Percentiles rank a stretch among this genome's conserved stretches.
Evolutionary conservation across 805 yeast species (phyloP).

Genomic region (Sugiyamaella chiloensis): DNA sequence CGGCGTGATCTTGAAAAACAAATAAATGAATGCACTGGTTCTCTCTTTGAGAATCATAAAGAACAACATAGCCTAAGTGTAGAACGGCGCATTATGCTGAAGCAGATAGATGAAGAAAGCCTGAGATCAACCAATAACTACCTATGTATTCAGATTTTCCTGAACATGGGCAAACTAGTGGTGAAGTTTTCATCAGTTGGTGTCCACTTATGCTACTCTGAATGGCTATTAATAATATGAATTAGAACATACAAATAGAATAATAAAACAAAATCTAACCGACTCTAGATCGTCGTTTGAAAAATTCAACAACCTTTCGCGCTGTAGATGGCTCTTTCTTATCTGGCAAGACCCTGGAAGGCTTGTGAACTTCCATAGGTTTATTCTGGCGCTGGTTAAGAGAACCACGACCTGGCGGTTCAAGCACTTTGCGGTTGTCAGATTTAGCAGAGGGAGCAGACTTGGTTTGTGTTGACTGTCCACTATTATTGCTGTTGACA

Average conservation of each 20-base stretch:
- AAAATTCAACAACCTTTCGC: slow-evolving; percentile 35
- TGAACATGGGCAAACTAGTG: no score
- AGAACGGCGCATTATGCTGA: no score
- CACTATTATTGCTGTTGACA: slow-evolving; percentile 2
- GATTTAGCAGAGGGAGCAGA: slow-evolving; percentile 8
- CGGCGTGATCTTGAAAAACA: no score
- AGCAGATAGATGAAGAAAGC: no score
- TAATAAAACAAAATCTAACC: slow-evolving; percentile 16
- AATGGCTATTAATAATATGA: no score
- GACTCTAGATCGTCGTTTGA: slow-evolving; percentile 36
- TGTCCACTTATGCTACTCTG: no score
- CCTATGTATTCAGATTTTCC: no score
- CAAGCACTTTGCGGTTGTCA: slow-evolving; percentile 21
- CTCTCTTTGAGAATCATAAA: no score
- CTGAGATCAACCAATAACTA: no score
- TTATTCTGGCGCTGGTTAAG: slow-evolving; percentile 23
- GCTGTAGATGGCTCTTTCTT: slow-evolving; percentile 28
- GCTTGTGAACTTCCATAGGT: not conserved
- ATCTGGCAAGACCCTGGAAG: not conserved
- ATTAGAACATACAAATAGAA: slow-evolving; percentile 6
- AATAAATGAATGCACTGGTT: no score
- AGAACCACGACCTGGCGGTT: slow-evolving; percentile 22
- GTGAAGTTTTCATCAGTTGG: no score
- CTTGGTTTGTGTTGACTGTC: not conserved
- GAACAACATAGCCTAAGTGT: no score